Evolutionary conservation across 768 basidiomycete species (phyloP), one percentile per base, ranked within the genome.

Genomic region (Amanita thiersii): DNA sequence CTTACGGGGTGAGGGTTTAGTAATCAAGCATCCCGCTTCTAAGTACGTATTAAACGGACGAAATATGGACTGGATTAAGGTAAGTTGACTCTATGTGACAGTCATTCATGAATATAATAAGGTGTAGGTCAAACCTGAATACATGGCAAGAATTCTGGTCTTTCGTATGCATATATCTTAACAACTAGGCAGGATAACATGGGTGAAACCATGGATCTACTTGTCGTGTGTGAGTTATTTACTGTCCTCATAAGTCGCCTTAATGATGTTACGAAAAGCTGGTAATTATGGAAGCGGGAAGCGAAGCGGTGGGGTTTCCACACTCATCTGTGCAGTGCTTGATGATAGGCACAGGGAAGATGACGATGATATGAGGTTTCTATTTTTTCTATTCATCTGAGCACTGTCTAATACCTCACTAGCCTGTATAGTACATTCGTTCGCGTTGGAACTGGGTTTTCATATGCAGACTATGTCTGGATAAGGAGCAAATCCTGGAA

Each of bases 61-160:
- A 45, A 89, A 86, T 51, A 75, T 79, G 57, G 84, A 88, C 52
- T 99, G 96, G 94, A 79, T 94, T 53, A 99, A 99, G 66, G 83
- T 81, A 50, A 33, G 59, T 30, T 14, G 4, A n/a, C 12, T 20
- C 33, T 14, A 35, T 7, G 15, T 42, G 7, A 12, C 19, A 17
- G 18, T 33, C 14, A 36, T 39, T 33, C 10, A 8, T 29, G 21
- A 4, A 11, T 7, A 17, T 42, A n/a, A 12, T 23, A 28, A 29
- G 1, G 5, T 24, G 2, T 37, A 81, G 79, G 83, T 91, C 17
- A 88, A 89, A 52, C 86, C 86, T 1, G 87, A 90, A 57, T 91
- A 88, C 49, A 86, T 87, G 80, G 86, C 86, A 49, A 39, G 64
- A 56, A 17, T 3, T 29, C 12, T 36, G 25, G 7, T 21, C 6